A percentile compares a stretch with the other conserved stretches of the same genome.
phyloP scores from a whole-genome alignment of 2,329 filamentous ascomycete species.

The Plectosphaerella cucumerina region DNA sequence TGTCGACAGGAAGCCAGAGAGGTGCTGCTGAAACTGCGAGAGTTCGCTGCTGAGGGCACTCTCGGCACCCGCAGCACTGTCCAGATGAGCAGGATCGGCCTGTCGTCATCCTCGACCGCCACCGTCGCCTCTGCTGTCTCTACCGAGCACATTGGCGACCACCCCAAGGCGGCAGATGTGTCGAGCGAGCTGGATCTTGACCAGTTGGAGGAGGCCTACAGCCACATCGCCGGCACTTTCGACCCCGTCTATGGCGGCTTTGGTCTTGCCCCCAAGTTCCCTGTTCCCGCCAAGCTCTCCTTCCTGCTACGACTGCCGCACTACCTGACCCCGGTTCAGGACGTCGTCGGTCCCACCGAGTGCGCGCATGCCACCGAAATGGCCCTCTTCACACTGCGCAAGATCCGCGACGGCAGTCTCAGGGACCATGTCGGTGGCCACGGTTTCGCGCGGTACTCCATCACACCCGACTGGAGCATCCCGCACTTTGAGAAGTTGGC shows the following conservation, averaged over 20 bases:
- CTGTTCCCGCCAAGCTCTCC: constrained; percentile 78
- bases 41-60: constrained; percentile 86
- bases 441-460: constrained; percentile 71
- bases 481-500: constrained; percentile 98
- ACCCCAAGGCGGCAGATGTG: constrained; percentile 14
- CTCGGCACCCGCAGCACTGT: constrained; percentile 41
- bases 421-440: constrained; percentile 50
- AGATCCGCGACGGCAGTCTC: constrained; percentile 58
- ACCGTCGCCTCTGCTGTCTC: constrained; percentile 10
- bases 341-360: constrained; percentile 83
- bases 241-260: constrained; percentile 80
- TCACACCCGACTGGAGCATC: constrained; percentile 87
- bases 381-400: constrained; percentile 74
- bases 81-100: constrained; percentile 9
- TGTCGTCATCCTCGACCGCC: constrained; percentile 4
- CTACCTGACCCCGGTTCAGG: constrained; percentile 68
- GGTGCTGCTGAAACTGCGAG: constrained; percentile 73
- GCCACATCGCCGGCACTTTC: constrained; percentile 75
- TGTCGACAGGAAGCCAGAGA: constrained; percentile 81
- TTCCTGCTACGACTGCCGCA: constrained; percentile 74
- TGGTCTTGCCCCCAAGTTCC: constrained; percentile 77
- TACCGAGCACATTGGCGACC: constrained; percentile 17
- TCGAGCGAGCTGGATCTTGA: constrained; percentile 81
- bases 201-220: constrained; percentile 83
- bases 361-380: constrained; percentile 71